Conservation (phyloP, 1,284 basidiomycete species). For the Chiua sp. region DNA sequence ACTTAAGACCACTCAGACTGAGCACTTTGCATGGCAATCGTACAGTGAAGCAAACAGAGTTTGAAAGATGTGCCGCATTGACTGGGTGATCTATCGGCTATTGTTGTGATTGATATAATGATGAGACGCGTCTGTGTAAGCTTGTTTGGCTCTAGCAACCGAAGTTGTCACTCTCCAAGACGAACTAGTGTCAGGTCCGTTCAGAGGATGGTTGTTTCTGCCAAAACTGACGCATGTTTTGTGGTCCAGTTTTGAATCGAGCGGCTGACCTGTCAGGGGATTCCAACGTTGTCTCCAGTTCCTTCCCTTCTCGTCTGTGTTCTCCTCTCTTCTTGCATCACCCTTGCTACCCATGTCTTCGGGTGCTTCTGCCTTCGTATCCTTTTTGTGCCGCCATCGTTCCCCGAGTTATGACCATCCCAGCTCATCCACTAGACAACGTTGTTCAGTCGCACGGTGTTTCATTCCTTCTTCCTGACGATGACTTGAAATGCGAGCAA, state of each 20-base stretch:
- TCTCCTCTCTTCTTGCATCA: neutral
- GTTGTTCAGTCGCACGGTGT: too few species aligned
- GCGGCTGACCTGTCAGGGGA: neutral
- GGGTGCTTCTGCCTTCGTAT: too few species aligned
- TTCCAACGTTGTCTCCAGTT: neutral
- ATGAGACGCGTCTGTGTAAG: slow-evolving; percentile 15
- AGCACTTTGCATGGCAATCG: slow-evolving; percentile 75
- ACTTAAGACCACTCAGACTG: slow-evolving; percentile 44
- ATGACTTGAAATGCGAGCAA: too few species aligned
- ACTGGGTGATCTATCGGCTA: slow-evolving; percentile 58
- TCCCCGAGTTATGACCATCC: too few species aligned
- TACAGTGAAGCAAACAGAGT: slow-evolving; percentile 66
- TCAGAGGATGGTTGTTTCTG: too few species aligned
- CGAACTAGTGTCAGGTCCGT: too few species aligned
- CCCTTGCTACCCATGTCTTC: neutral
- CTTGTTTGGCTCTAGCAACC: too few species aligned
- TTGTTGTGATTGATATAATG: slow-evolving; percentile 18
- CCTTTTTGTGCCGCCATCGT: too few species aligned
- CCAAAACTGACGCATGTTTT: too few species aligned
- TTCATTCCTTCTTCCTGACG: too few species aligned
- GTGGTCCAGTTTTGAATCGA: neutral
- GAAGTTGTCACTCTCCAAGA: too few species aligned
- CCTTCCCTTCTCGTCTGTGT: neutral
- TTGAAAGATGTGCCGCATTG: slow-evolving; percentile 63
- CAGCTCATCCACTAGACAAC: too few species aligned